These are phyloP conservation scores for Melanogaster broomeanus DNA, from an alignment of 768 basidiomycete species.

Conservation along the genomic window DNA sequence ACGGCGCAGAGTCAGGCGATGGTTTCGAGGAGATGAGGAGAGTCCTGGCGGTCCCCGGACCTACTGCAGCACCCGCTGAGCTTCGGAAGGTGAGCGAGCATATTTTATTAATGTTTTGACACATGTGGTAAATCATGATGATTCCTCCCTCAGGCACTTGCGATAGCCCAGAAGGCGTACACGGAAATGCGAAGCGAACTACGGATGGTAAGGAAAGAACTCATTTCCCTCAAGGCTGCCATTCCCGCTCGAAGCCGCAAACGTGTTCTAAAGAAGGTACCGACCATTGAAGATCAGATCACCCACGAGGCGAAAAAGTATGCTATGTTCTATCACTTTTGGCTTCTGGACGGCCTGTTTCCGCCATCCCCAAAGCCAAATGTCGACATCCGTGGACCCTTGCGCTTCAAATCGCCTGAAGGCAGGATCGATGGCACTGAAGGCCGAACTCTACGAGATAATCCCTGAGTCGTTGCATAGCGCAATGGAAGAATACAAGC, in stretches of 20 bases:
- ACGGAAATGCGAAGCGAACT: neutral
- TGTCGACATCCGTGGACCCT: neutral
- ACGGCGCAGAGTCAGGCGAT: neutral
- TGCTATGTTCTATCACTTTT: neutral
- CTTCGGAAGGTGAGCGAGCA: conserved; percentile 1
- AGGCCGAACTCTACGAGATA: neutral
- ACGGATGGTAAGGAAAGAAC: neutral
- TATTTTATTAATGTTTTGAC: too few species aligned
- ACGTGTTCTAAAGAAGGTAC: neutral
- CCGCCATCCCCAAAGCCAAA: neutral
- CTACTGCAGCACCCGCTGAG: neutral
- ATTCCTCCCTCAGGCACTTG: neutral
- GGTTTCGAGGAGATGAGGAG: neutral
- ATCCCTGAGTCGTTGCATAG: neutral
- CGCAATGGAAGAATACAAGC: neutral
- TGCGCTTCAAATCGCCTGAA: neutral
- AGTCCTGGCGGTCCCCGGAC: neutral
- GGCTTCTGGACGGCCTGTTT: neutral
- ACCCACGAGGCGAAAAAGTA: neutral
- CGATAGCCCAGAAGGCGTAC: neutral
- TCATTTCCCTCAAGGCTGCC: neutral
- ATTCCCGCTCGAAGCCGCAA: neutral
- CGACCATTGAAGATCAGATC: neutral
- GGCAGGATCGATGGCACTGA: neutral
- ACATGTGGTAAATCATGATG: neutral